A percentile compares a stretch with the other conserved stretches of the same genome.
These are phyloP conservation scores for Dactylonectria estremocensis DNA, from an alignment of 2,329 filamentous ascomycete species.

Conservation along the genomic window DNA sequence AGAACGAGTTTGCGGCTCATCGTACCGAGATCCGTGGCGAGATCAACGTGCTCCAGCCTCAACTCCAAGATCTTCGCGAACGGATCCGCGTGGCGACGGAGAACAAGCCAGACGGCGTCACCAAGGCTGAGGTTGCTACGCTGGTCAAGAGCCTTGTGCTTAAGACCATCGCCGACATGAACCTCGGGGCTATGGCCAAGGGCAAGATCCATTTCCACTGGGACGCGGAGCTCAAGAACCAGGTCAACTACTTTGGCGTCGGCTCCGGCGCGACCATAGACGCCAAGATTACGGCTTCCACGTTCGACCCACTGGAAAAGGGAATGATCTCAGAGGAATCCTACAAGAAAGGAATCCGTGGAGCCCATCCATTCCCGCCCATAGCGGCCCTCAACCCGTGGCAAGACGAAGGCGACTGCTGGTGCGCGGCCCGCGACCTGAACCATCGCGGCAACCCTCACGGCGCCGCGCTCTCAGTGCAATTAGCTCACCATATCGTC, in stretches of 20 bases:
- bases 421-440: conserved; percentile 75
- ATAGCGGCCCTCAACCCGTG: conserved; percentile 76
- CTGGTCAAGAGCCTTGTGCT: conserved; percentile 60
- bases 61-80: conserved; percentile 52
- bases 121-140: conserved; percentile 57
- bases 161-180: conserved; percentile 61
- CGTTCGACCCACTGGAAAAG: conserved; percentile 57
- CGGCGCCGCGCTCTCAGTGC: conserved; percentile 76
- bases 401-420: conserved; percentile 88
- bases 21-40: conserved; percentile 59
- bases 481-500: conserved; percentile 70
- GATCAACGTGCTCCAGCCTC: conserved; percentile 55
- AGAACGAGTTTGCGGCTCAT: conserved; percentile 57
- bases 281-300: conserved; percentile 71
- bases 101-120: conserved; percentile 52
- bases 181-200: conserved; percentile 63
- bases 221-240: conserved; percentile 62
- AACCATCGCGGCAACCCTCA: conserved; percentile 61
- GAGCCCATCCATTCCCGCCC: conserved; percentile 53
- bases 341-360: conserved; percentile 39
- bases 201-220: conserved; percentile 63
- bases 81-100: conserved; percentile 48
- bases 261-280: conserved; percentile 79
- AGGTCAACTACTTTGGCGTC: conserved; percentile 81
- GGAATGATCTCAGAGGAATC: conserved; percentile 32